Evolutionary conservation across 225 moss, liverwort and hornwort species (phyloP), one percentile per base, ranked within the genome.

Genomic region (Sphagnum tenellum): DNA sequence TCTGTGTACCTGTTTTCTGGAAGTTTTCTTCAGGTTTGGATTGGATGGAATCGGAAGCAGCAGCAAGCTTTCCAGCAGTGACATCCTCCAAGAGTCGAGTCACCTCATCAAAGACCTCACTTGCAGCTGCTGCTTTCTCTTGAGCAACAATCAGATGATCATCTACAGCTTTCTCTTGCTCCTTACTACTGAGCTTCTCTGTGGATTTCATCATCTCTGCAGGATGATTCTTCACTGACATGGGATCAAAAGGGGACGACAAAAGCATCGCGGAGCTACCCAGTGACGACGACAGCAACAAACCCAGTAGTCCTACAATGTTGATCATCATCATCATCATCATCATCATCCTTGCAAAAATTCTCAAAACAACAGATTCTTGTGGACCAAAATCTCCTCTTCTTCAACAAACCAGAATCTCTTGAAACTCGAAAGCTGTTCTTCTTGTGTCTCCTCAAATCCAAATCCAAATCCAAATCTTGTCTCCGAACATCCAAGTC

Each of bases 241-340:
- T 13, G 0, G 81, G 79, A 74, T 89, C 92, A 7, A 86, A 86
- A 7, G 88, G 82, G 69, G 88, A 62, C 45, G 88, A 58, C 47
- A 88, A 81, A 62, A 71, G 76, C 13, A 84, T 74, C 6, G 80
- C 93, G 52, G 29, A 29, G 29, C 29, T 29, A 29, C 29, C 29
- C 29, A 29, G 29, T 29, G 90, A 63, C 11, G 90, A 79, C 12
- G 86, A 77, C 46, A 88, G 64, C 68, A 94, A 62, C 78, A 94
- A 54, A 78, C 82, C 82, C 51, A 93, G 63, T 54, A 84, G 29
- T 29, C 29, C 90, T 55, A 93, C 57, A 0, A 88, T 4, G 67
- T 93, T 93, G 81, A 93, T 90, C 93, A 93, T 93, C 29, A 29
- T n/a, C n/a, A n/a, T n/a, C n/a, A n/a, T n/a, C n/a, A n/a, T n/a